phyloP scores from a whole-genome alignment of 192 early-diverging fungal species.

The Podila minutissima region DNA sequence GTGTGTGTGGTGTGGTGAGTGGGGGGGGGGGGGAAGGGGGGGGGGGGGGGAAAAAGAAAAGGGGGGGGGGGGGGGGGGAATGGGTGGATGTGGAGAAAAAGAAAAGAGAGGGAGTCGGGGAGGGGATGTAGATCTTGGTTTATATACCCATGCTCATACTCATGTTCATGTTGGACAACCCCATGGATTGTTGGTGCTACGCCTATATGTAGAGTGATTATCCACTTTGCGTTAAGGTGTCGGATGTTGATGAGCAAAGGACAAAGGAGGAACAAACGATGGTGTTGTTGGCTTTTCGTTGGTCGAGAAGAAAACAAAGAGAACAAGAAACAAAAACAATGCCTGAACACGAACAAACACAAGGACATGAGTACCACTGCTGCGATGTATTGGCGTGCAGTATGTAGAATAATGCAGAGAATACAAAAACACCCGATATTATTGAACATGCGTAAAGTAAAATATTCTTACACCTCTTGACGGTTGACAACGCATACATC shows the following conservation, averaged over 20 bases:
- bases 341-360: background rate
- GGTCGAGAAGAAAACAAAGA: background rate
- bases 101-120: background rate
- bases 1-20: background rate
- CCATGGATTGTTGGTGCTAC: constrained; percentile 1
- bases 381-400: background rate
- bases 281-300: too few species aligned
- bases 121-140: background rate
- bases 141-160: background rate
- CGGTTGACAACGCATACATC: constrained; percentile 32
- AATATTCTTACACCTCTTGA: constrained; percentile 4
- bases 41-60: too few species aligned
- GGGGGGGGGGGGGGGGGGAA: too few species aligned
- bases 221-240: background rate
- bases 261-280: too few species aligned
- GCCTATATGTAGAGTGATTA: background rate
- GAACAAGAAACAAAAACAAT: background rate
- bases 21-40: too few species aligned
- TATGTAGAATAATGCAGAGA: background rate
- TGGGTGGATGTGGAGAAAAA: background rate
- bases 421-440: too few species aligned
- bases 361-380: background rate
- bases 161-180: background rate
- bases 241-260: constrained; percentile 8
- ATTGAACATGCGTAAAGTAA: constrained; percentile 12